Evolutionary conservation across 768 basidiomycete genomes (phyloP), one percentile per base, ranked within the genome.

Genomic region (Brasilioporus rufonigricans): DNA sequence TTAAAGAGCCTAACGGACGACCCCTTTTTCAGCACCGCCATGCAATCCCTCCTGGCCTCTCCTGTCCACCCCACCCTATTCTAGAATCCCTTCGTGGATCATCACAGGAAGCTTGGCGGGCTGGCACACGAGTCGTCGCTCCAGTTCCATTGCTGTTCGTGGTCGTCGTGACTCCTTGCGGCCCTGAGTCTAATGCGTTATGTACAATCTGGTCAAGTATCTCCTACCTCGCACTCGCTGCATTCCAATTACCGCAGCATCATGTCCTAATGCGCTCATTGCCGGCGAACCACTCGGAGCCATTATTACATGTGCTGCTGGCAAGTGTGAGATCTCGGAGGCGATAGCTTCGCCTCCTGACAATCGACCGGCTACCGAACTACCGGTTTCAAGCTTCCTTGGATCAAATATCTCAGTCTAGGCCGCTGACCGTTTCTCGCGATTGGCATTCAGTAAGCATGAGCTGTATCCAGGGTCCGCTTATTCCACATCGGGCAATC

Each of bases 1-100:
- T 69, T 69, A 67, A 75, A 72, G 72, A 76, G 75, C 67, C 68
- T 76, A 75, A 74, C 73, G 71, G 70, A 58, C 66, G 65, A 63
- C 64, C 63, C 63, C 63, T 60, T 63, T 67, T 57, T 60, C 60
- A 61, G 57, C 58, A 66, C 66, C 56, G 61, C 58, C 56, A 58
- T 61, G 56, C 33, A n/a, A 39, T 31, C 55, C 41, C 46, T 26
- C 57, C 44, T 27, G n/a, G 45, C 14, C 52, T 40, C 58, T 53
- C 57, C 52, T 63, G 57, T 65, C 57, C 45, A 39, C 50, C 21
- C 48, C 56, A 36, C 40, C 52, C 41, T 18, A 18, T 52, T 54
- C 52, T 47, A 36, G 54, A 54, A 60, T n/a, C n/a, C 12, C 35
- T 13, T 18, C 43, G 67, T 69, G 69, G 63, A 69, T 69, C 68